Evolutionary conservation across 768 basidiomycete species (phyloP).

Genomic region (Omphalotus guepiniiformis): DNA sequence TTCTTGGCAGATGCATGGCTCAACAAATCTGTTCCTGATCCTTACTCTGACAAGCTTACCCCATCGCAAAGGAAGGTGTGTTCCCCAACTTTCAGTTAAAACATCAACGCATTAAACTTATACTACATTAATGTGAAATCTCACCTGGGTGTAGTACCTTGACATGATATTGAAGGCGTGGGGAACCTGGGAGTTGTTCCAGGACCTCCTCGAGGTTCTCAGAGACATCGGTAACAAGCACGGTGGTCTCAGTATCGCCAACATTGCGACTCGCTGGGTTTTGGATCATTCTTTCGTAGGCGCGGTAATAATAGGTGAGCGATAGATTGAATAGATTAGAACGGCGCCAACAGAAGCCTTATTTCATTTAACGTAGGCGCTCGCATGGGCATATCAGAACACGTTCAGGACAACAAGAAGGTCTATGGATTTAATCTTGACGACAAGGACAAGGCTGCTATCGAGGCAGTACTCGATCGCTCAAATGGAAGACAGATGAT

Average conservation of each 20-base stretch:
- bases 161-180: constrained; percentile 78
- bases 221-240: constrained; percentile 65
- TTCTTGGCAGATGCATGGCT: constrained; percentile 80
- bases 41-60: constrained; percentile 62
- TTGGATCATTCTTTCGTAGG: constrained; percentile 75
- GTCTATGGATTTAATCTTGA: constrained; percentile 58
- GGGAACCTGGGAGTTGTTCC: constrained; percentile 78
- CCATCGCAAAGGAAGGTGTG: constrained; percentile 80
- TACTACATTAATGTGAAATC: background rate
- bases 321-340: constrained; percentile 8
- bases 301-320: constrained; percentile 71
- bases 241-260: constrained; percentile 63
- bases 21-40: constrained; percentile 60
- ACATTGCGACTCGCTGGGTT: constrained; percentile 80
- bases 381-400: constrained; percentile 71
- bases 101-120: too few species aligned
- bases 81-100: constrained; percentile 8
- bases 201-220: constrained; percentile 54
- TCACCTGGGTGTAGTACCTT: constrained; percentile 53
- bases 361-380: constrained; percentile 41
- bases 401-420: constrained; percentile 61
- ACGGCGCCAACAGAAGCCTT: too few species aligned
- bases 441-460: constrained; percentile 52
- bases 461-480: constrained; percentile 56
- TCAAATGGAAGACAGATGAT: constrained; percentile 65